Percentiles rank a stretch among this genome's conserved stretches.
Evolutionary conservation across 306 rosid species (phyloP).

Genomic region (Ceratonia siliqua): DNA sequence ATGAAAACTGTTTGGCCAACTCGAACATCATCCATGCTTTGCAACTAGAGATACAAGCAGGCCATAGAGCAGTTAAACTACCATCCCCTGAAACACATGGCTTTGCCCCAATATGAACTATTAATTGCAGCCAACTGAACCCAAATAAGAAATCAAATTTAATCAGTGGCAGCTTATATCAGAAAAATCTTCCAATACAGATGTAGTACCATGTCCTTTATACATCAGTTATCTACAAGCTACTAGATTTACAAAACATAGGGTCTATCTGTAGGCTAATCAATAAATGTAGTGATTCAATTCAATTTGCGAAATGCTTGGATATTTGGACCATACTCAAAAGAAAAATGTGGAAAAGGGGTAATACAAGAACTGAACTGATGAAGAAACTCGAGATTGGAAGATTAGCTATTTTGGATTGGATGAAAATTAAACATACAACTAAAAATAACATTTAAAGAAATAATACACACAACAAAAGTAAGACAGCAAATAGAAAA

Average conservation of each 20-base stretch:
- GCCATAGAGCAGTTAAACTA: constrained; percentile 5
- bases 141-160: constrained; percentile 25
- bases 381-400: not conserved
- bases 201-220: not conserved
- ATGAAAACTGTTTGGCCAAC: constrained; percentile 27
- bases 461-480: constrained; percentile 8
- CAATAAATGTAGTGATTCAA: not conserved
- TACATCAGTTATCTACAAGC: constrained; percentile 12
- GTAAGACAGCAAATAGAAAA: constrained; percentile 5
- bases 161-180: not conserved
- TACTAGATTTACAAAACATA: not conserved
- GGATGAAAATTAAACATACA: not conserved
- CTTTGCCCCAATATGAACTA: not conserved
- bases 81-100: constrained; percentile 22
- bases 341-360: too few species aligned
- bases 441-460: constrained; percentile 21
- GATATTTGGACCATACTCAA: constrained; percentile 23
- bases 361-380: not conserved
- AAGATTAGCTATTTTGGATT: not conserved
- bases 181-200: not conserved
- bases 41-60: constrained; percentile 13
- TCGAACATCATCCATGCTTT: constrained; percentile 6
- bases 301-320: constrained; percentile 15
- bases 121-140: constrained; percentile 2
- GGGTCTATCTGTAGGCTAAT: constrained; percentile 1